Evolutionary conservation across 305 asterid species (phyloP), one percentile per base, ranked within the genome.

Genomic region (Plantago coronopus): DNA sequence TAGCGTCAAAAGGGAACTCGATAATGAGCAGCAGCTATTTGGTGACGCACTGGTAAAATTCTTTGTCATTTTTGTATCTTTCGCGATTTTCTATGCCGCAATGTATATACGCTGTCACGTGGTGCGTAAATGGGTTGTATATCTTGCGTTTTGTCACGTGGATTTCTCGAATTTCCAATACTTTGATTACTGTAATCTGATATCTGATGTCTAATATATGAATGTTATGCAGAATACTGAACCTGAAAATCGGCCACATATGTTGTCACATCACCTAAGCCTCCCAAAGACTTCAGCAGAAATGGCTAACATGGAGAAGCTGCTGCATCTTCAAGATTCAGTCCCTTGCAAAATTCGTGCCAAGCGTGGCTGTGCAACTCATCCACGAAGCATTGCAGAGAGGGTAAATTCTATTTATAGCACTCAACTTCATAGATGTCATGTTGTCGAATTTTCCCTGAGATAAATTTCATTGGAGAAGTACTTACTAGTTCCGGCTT

Each of bases 351-450:
- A 85, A 63, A 72, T 80, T 64, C 91, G 97, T 0, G 97, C 97
- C 19, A 91, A 91, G 61, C 94, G 97, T 4, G 97, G 97, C 9
- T 91, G 85, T 20, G 97, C 97, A 62, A 91, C 97, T 66, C 97
- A 91, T 77, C 97, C 96, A 14, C 76, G 96, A 45, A 91, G 97
- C 78, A 88, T 91, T 40, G 97, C 97, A 22, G 97, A 91, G 77
- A 83, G 97, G 89, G 96, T 90, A 81, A 43, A 7, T 0, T 4
- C 40, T 34, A 34, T 7, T 34, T 7, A 25, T 15, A 1, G 19
- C 16, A 14, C 10, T 14, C 6, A 1, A 18, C 5, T 46, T n/a
- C n/a, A n/a, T n/a, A n/a, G n/a, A n/a, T n/a, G n/a, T n/a, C n/a
- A n/a, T n/a, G n/a, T n/a, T n/a, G n/a, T n/a, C n/a, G n/a, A n/a